These are phyloP conservation scores for Cladosporium oxysporum DNA, from an alignment of 2,329 filamentous ascomycete genomes.

Conservation along the genomic window DNA sequence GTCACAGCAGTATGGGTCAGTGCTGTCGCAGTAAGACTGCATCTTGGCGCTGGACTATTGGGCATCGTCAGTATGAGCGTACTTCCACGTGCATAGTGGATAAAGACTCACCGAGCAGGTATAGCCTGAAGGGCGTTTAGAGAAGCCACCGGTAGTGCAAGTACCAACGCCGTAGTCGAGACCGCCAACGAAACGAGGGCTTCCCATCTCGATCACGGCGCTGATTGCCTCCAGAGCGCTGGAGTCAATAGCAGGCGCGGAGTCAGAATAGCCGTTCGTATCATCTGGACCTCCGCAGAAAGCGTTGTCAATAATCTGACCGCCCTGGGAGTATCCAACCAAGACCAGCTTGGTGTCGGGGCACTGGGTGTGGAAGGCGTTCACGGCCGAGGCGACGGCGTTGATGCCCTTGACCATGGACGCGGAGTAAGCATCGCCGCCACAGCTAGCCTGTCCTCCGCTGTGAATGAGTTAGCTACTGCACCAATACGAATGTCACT, in stretches of 20 bases:
- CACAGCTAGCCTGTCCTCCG: conserved; percentile 15
- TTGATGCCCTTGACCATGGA: conserved; percentile 50
- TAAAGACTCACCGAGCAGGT: conserved; percentile 8
- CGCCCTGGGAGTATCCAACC: conserved; percentile 26
- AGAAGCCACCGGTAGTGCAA: conserved; percentile 57
- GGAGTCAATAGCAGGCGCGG: conserved; percentile 28
- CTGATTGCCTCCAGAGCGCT: conserved; percentile 20
- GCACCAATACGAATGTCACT: conserved; percentile 31
- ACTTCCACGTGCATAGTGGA: not conserved
- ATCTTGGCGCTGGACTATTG: conserved; percentile 39
- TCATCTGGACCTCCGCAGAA: conserved; percentile 58
- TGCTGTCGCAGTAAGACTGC: conserved; percentile 65
- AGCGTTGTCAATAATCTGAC: conserved; percentile 55
- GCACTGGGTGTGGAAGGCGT: conserved; percentile 54
- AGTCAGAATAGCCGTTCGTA: conserved; percentile 39
- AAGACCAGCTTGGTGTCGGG: conserved; percentile 27
- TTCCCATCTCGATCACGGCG: conserved; percentile 32
- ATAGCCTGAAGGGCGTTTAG: conserved; percentile 14
- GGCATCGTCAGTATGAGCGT: not conserved
- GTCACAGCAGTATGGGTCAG: conserved; percentile 67
- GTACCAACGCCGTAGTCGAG: conserved; percentile 63
- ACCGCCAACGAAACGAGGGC: conserved; percentile 59
- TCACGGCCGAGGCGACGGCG: conserved; percentile 62
- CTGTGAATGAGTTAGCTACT: conserved; percentile 27
- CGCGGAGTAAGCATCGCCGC: conserved; percentile 8